These are phyloP conservation scores for Trichoderma guizhouense DNA, from an alignment of 2,329 filamentous ascomycete species.

Conservation along the genomic window DNA sequence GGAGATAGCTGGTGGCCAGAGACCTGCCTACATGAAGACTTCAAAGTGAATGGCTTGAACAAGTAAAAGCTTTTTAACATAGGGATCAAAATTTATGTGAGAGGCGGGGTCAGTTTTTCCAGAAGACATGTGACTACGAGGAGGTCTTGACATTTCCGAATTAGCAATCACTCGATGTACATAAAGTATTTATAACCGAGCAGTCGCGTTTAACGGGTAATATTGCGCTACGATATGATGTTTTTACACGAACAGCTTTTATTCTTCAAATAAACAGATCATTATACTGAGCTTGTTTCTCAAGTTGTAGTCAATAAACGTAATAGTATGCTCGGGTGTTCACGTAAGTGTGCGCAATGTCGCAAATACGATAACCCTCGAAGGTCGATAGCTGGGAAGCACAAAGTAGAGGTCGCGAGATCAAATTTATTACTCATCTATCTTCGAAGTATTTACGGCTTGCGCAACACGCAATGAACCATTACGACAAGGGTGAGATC, in stretches of 20 bases:
- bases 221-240: neutral
- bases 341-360: neutral
- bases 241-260: neutral
- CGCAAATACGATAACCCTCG: neutral
- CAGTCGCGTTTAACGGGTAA: neutral
- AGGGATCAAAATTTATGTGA: neutral
- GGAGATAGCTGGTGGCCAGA: neutral
- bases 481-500: too few species aligned
- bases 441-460: too few species aligned
- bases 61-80: neutral
- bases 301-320: neutral
- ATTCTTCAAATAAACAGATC: neutral
- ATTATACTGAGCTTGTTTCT: accelerated
- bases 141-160: neutral
- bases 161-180: neutral
- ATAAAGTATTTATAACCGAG: neutral
- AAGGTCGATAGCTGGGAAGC: neutral
- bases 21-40: neutral
- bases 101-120: neutral
- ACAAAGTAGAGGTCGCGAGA: too few species aligned
- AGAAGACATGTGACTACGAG: neutral
- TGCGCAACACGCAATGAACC: too few species aligned
- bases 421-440: too few species aligned
- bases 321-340: neutral
- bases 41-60: neutral